A percentile compares a stretch with the other conserved stretches of the same genome.
Conservation (phyloP, 1,284 basidiomycete genomes). For the Sphagnurus paluster region DNA sequence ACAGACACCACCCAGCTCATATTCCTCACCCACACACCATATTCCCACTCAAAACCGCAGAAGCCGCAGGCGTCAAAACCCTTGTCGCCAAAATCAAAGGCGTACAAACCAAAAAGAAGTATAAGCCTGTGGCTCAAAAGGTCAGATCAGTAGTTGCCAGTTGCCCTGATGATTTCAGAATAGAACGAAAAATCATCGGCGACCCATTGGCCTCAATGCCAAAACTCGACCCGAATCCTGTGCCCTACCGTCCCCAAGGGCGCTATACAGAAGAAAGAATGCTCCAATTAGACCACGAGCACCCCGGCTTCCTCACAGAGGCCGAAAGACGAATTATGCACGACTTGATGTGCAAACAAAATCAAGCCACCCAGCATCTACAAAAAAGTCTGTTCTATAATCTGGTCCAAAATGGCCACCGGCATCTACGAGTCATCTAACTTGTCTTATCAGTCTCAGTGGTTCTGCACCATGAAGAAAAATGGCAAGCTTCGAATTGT, state of each 20-base stretch:
- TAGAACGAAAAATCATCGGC: slow-evolving; percentile 30
- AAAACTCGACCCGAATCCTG: slow-evolving; percentile 13
- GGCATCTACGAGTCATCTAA: slow-evolving; percentile 38
- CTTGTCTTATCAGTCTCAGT: no score
- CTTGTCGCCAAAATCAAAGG: neutral
- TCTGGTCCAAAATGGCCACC: slow-evolving; percentile 27
- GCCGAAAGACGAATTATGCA: slow-evolving; percentile 19
- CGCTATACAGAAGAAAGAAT: slow-evolving; percentile 17
- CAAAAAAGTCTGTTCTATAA: slow-evolving; percentile 30
- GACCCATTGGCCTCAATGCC: slow-evolving; percentile 34
- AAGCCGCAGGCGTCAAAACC: neutral
- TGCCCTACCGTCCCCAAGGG: no score
- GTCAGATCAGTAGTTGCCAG: slow-evolving; percentile 26
- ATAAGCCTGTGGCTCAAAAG: slow-evolving; percentile 36
- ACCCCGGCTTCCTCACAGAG: slow-evolving; percentile 14
- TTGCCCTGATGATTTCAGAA: slow-evolving; percentile 29
- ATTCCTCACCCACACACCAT: no score
- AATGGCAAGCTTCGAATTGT: slow-evolving; percentile 35
- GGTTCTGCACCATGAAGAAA: slow-evolving; percentile 42
- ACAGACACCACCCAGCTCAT: no score
- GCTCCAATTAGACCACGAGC: neutral
- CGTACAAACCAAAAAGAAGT: slow-evolving; percentile 25
- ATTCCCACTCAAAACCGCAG: no score
- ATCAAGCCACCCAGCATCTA: slow-evolving; percentile 33
- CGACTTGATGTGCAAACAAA: slow-evolving; percentile 16